Conservation (phyloP, 371 early-diverging fungal genomes). For the Dichotomocladium elegans region DNA sequence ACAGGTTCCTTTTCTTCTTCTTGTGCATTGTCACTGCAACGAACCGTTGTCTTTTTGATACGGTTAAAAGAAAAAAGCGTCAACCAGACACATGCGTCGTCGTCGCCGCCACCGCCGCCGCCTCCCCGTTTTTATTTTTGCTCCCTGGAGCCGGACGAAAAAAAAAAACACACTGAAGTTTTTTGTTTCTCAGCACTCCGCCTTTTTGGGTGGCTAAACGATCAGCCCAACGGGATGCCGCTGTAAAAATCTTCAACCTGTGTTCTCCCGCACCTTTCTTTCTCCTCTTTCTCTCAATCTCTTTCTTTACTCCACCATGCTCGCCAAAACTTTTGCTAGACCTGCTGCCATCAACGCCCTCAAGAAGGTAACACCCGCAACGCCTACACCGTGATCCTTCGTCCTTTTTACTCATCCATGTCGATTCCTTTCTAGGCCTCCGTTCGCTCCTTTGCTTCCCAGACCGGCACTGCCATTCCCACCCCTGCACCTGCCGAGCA, state of each 20-base stretch:
- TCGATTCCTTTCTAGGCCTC: conserved; percentile 11
- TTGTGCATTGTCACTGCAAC: too few species aligned
- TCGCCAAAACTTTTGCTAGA: conserved; percentile 6
- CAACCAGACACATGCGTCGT: too few species aligned
- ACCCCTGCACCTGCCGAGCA: conserved; percentile 45
- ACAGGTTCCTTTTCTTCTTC: too few species aligned
- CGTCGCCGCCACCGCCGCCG: too few species aligned
- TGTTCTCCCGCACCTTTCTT: background rate
- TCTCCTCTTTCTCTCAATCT: background rate
- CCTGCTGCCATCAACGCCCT: conserved; percentile 5
- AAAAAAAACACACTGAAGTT: too few species aligned
- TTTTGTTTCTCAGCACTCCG: too few species aligned
- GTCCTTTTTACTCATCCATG: background rate
- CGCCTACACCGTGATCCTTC: background rate
- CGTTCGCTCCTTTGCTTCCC: conserved; percentile 37
- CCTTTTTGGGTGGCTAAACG: too few species aligned
- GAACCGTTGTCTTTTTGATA: too few species aligned
- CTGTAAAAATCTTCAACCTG: background rate
- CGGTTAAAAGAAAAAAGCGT: too few species aligned
- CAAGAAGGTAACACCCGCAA: conserved; percentile 2
- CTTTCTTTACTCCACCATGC: background rate
- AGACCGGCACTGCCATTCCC: conserved; percentile 31
- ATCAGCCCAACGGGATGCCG: background rate
- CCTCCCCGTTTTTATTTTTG: too few species aligned
- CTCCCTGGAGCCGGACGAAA: too few species aligned